Percentiles rank a stretch among this genome's conserved stretches.
These are phyloP conservation scores for Verticillium dahliae DNA, from an alignment of 2,329 filamentous ascomycete species.

Conservation along the genomic window DNA sequence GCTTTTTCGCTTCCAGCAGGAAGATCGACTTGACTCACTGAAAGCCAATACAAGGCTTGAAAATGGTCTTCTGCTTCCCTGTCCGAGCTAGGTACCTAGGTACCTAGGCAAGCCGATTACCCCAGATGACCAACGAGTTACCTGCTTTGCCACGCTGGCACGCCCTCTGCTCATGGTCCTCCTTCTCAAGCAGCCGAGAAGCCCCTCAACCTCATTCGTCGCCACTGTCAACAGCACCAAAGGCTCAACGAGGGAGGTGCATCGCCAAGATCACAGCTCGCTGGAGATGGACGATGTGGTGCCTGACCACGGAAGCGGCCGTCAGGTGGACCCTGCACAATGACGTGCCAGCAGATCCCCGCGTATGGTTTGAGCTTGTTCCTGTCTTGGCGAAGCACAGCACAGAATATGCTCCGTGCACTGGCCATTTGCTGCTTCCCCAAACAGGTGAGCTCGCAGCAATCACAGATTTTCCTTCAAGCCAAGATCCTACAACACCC, in stretches of 20 bases:
- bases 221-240: no score
- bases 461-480: neutral
- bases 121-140: no score
- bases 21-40: no score
- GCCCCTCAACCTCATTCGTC: no score
- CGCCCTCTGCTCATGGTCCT: no score
- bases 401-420: constrained; percentile 2
- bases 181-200: no score
- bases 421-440: neutral
- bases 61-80: no score
- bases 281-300: neutral
- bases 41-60: no score
- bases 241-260: neutral
- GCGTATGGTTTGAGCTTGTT: constrained; percentile 10
- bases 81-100: no score
- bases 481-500: neutral
- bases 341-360: constrained; percentile 9
- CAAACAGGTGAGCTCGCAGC: neutral
- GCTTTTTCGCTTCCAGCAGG: no score
- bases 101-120: no score
- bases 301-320: neutral
- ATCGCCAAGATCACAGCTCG: neutral
- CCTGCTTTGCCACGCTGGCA: no score
- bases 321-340: constrained; percentile 9
- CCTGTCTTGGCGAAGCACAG: constrained; percentile 9